Conservation (phyloP, 2,329 filamentous ascomycete species). For the Fusarium proliferatum region DNA sequence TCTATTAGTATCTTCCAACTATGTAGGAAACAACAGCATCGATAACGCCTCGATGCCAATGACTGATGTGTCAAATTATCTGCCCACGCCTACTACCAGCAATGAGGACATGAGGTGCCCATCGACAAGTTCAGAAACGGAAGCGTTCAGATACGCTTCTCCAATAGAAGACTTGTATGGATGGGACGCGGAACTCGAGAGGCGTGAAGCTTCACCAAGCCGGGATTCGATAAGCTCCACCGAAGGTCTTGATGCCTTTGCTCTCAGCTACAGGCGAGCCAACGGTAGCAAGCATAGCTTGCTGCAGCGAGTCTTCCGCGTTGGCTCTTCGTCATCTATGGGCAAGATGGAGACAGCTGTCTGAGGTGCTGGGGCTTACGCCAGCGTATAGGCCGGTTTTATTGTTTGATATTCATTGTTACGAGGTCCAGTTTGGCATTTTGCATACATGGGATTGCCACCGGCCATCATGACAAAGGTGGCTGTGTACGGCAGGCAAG, state of each 20-base stretch:
- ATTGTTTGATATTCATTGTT: conserved; percentile 5
- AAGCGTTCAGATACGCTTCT: conserved; percentile 32
- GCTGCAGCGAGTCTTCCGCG: conserved; percentile 42
- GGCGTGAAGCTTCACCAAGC: conserved; percentile 17
- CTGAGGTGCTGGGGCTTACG: neutral
- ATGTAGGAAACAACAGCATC: conserved; percentile 5
- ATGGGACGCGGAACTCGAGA: conserved; percentile 61
- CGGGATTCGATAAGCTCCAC: conserved; percentile 16
- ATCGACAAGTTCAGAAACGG: conserved; percentile 20
- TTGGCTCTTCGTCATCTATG: conserved; percentile 37
- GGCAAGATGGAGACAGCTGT: conserved; percentile 23
- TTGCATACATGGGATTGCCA: conserved; percentile 35
- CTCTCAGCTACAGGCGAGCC: conserved; percentile 40
- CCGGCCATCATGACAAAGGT: conserved; percentile 28
- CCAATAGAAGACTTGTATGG: conserved; percentile 58
- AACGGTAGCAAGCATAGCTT: conserved; percentile 42
- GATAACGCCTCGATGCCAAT: conserved; percentile 18
- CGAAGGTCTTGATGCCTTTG: conserved; percentile 29
- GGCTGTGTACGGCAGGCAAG: conserved; percentile 35
- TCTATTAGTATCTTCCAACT: conserved; percentile 12
- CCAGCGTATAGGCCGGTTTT: neutral
- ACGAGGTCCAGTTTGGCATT: neutral
- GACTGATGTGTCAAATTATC: conserved; percentile 53
- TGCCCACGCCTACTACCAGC: conserved; percentile 49
- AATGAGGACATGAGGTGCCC: conserved; percentile 21